phyloP scores from a whole-genome alignment of 1,284 basidiomycete genomes.

The Melampsora abietis-canadensis region DNA sequence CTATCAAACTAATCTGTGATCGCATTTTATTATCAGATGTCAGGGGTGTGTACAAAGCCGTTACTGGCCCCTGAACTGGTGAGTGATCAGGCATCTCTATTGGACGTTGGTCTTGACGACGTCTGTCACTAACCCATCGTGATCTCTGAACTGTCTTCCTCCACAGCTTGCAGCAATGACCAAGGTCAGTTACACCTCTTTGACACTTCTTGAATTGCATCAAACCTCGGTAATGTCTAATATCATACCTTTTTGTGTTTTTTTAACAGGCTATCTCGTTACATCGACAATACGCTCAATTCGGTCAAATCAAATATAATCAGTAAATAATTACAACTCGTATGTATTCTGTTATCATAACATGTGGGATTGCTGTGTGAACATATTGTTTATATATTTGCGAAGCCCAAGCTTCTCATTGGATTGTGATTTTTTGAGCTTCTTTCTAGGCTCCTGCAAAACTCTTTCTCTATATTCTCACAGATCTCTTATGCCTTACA shows the following conservation, averaged over 20 bases:
- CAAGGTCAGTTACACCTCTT: conserved; percentile 8
- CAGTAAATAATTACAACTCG: background rate
- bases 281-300: conserved; percentile 25
- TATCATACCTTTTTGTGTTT: background rate
- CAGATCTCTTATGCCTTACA: too few species aligned
- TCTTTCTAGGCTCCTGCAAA: too few species aligned
- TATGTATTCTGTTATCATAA: too few species aligned
- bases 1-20: background rate
- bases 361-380: too few species aligned
- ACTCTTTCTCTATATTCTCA: too few species aligned
- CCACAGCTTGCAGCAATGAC: conserved; percentile 36
- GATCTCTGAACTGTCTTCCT: background rate
- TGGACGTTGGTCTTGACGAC: background rate
- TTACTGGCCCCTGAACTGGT: conserved; percentile 40
- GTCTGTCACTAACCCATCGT: background rate
- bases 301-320: conserved; percentile 15
- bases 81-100: background rate
- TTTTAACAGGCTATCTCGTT: conserved; percentile 26
- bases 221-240: background rate
- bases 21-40: conserved; percentile 25
- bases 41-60: conserved; percentile 38
- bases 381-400: too few species aligned
- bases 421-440: too few species aligned
- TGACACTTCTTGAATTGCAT: background rate
- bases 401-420: too few species aligned